phyloP scores from a whole-genome alignment of 192 early-diverging fungal species.

The Umbelopsis vinacea region DNA sequence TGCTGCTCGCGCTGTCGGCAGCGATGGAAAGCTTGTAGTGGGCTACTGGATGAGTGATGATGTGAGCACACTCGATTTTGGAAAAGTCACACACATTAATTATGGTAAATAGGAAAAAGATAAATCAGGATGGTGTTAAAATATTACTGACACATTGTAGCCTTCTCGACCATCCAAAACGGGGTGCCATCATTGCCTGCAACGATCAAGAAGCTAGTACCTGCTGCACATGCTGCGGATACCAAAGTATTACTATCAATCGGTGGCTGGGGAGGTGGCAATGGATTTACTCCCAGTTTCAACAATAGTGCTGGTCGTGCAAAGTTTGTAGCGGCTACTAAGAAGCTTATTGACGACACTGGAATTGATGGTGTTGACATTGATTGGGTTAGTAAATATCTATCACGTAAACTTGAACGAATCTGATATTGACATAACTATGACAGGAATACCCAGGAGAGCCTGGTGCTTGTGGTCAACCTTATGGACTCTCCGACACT shows the following conservation, averaged over 20 bases:
- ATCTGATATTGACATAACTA: neutral
- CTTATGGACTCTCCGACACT: constrained; percentile 55
- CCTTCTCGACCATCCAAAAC: constrained; percentile 19
- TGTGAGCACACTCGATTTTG: constrained; percentile 6
- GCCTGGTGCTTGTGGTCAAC: constrained; percentile 55
- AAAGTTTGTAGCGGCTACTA: constrained; percentile 50
- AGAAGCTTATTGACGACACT: constrained; percentile 47
- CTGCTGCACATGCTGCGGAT: constrained; percentile 38
- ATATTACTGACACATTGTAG: neutral
- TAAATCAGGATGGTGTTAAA: neutral
- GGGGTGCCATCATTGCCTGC: neutral
- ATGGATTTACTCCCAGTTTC: constrained; percentile 58
- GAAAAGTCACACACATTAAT: constrained; percentile 21
- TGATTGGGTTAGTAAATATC: constrained; percentile 49
- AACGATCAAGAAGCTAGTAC: constrained; percentile 32
- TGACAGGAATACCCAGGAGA: constrained; percentile 66
- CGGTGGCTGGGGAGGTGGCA: constrained; percentile 71
- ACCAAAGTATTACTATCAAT: constrained; percentile 59
- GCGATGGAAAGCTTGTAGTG: constrained; percentile 23
- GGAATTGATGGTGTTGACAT: constrained; percentile 70
- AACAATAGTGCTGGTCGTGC: constrained; percentile 39
- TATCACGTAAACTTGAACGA: neutral
- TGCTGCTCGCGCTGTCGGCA: constrained; percentile 21
- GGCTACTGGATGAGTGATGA: constrained; percentile 17
- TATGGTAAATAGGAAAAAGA: constrained; percentile 12